Percentiles rank a stretch among this genome's conserved stretches.
Evolutionary conservation across 2,329 filamentous ascomycete genomes (phyloP).

Genomic region (Gnomoniopsis sp.): DNA sequence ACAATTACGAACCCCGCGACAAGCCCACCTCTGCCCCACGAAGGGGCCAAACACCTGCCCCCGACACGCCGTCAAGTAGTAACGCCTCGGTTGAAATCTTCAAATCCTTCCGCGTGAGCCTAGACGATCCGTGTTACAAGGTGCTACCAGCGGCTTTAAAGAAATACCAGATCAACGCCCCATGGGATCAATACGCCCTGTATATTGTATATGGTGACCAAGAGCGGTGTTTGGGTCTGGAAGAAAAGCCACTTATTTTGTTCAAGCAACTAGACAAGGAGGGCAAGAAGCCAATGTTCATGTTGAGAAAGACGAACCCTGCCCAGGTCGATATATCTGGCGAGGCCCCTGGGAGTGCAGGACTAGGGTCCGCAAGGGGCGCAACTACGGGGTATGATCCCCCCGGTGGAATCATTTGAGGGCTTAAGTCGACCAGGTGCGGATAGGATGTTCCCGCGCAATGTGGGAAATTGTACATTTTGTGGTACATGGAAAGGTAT

Average conservation of each 20-base stretch:
- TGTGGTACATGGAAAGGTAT: too few relatives aligned
- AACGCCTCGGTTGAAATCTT: slow-evolving; percentile 84
- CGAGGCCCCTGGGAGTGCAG: slow-evolving; percentile 52
- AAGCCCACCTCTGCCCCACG: slow-evolving; percentile 43
- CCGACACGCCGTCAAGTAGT: slow-evolving; percentile 53
- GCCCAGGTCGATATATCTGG: slow-evolving; percentile 41
- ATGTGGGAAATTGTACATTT: too few relatives aligned
- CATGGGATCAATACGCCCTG: slow-evolving; percentile 94
- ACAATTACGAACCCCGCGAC: slow-evolving; percentile 34
- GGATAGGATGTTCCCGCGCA: neutral
- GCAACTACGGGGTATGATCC: slow-evolving; percentile 50
- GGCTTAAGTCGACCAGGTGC: neutral
- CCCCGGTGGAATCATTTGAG: slow-evolving; percentile 57
- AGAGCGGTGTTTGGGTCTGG: slow-evolving; percentile 84
- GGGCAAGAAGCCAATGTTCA: slow-evolving; percentile 98
- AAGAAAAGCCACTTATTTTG: slow-evolving; percentile 90
- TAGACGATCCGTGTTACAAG: slow-evolving; percentile 97
- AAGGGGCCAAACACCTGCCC: slow-evolving; percentile 58
- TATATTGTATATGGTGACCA: slow-evolving; percentile 99
- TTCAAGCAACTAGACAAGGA: slow-evolving; percentile 98
- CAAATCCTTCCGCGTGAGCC: slow-evolving; percentile 96
- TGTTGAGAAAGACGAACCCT: slow-evolving; percentile 71
- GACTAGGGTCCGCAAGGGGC: slow-evolving; percentile 42
- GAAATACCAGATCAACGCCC: slow-evolving; percentile 97
- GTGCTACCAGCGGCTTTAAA: slow-evolving; percentile 92